These are phyloP conservation scores for Ehretia macrophylla DNA, from an alignment of 257 asterid species.

Conservation along the genomic window DNA sequence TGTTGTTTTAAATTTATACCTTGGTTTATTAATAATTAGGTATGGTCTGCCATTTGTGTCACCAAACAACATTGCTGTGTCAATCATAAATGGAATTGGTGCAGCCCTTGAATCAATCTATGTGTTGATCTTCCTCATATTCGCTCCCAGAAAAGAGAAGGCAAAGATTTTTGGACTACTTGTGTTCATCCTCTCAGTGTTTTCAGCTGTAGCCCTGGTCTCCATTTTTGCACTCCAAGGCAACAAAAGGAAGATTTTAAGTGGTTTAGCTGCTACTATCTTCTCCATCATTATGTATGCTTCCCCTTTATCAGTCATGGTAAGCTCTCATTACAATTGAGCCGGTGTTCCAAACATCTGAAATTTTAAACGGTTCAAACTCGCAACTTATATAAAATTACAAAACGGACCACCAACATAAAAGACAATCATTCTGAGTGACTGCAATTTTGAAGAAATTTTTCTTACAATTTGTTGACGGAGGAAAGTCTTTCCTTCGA, in stretches of 20 bases:
- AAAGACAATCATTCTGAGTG: too few species aligned
- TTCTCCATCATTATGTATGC: conserved; percentile 83
- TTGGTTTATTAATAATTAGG: conserved; percentile 37
- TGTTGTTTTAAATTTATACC: too few species aligned
- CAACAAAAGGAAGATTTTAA: conserved; percentile 35
- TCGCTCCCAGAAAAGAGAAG: conserved; percentile 67
- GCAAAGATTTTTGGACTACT: conserved; percentile 51
- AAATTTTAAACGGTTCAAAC: too few species aligned
- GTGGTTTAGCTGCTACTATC: conserved; percentile 58
- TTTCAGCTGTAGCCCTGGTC: conserved; percentile 48
- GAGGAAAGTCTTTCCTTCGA: too few species aligned
- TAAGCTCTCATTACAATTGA: conserved; percentile 30
- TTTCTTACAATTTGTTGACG: too few species aligned
- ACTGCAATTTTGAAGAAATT: too few species aligned
- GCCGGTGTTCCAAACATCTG: too few species aligned
- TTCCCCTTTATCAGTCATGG: conserved; percentile 72
- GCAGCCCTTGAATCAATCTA: conserved; percentile 53
- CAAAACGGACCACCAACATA: too few species aligned
- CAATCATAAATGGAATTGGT: conserved; percentile 59
- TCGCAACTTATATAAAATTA: too few species aligned
- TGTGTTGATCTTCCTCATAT: conserved; percentile 47
- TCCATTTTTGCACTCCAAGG: conserved; percentile 47
- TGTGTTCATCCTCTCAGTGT: conserved; percentile 32
- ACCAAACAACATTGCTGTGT: conserved; percentile 47
- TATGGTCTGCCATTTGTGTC: conserved; percentile 76